Base-by-base conservation (phyloP, 2,329 filamentous ascomycete genomes). In the Fusarium udum region DNA sequence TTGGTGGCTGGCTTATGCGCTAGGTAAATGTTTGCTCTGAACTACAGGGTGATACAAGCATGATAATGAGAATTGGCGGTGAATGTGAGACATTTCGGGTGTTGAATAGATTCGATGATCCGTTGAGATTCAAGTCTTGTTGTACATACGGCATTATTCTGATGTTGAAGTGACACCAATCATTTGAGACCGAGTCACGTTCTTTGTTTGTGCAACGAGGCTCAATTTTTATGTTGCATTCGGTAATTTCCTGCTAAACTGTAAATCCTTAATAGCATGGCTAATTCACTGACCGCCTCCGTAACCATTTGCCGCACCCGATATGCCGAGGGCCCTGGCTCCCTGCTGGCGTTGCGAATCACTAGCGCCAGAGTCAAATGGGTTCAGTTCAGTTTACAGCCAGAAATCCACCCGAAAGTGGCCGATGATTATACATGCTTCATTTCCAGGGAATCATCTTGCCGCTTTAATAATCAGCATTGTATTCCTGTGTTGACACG, bases 401-500 rank as follows among this genome's bases (percentile, higher is more conserved):
- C 12, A 20, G 4, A 24, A 24, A 15, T 6, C 13, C 28, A 26
- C 22, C 37, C 12, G 8, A 20, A 7, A 58, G 4, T 18, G 10
- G 12, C 18, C 24, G 22, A 16, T 2, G 9, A 4, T 13, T 14
- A 5, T 4, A 10, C 4, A 11, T 45, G 6, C 8, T 34, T 20
- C 4, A 15, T 32, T 32, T 12, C 2, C 11, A 20, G 5, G 7
- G 3, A 22, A 20, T 4, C 1, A 9, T 6, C 8, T 24, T 15
- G 11, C 3, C 6, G 14, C 15, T 13, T 12, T 7, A 1, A 2
- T 12, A 3, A 0, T 16, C 0, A 7, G 7, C 11, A 20, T 13
- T 1, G 5, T 4, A 22, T 18, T 15, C 0, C 2, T 9, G 13
- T 45, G 0, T 6, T 8, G 6, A 14, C 20, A n/a, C 7, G 2